These are phyloP conservation scores for Cladosporium sphaerospermum DNA, from an alignment of 2,329 filamentous ascomycete species.

Conservation along the genomic window DNA sequence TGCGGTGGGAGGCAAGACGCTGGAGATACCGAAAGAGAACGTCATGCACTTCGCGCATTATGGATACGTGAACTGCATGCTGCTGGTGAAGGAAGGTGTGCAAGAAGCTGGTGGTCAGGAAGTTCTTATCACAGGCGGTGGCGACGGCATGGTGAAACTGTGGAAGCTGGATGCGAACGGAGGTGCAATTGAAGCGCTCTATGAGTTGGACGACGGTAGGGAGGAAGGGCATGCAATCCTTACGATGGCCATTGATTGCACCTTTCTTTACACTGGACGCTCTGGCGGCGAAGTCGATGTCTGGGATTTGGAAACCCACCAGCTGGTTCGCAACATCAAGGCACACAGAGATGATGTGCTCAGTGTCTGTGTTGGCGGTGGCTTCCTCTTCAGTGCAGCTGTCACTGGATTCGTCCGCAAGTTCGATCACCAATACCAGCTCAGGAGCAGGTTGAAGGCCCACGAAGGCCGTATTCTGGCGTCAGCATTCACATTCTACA, in stretches of 20 bases:
- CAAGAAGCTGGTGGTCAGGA: slow-evolving; percentile 66
- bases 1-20: slow-evolving; percentile 54
- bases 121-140: slow-evolving; percentile 81
- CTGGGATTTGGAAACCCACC: slow-evolving; percentile 93
- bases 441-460: slow-evolving; percentile 70
- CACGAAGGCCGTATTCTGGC: slow-evolving; percentile 83
- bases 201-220: slow-evolving; percentile 54
- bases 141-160: slow-evolving; percentile 90
- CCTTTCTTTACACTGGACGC: slow-evolving; percentile 87
- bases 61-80: slow-evolving; percentile 95
- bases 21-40: slow-evolving; percentile 76
- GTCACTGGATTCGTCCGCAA: slow-evolving; percentile 68
- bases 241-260: slow-evolving; percentile 79
- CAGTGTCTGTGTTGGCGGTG: slow-evolving; percentile 77
- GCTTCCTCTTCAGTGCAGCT: slow-evolving; percentile 80
- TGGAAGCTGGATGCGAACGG: slow-evolving; percentile 66
- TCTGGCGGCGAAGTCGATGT: slow-evolving; percentile 83
- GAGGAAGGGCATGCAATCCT: slow-evolving; percentile 58
- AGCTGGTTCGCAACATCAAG: slow-evolving; percentile 81
- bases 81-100: slow-evolving; percentile 69
- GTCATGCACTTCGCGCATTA: slow-evolving; percentile 87
- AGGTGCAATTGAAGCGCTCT: slow-evolving; percentile 63
- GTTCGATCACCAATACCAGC: slow-evolving; percentile 78
- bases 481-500: slow-evolving; percentile 66
- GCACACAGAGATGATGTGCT: slow-evolving; percentile 77